Evolutionary conservation across 257 asterid species (phyloP), one percentile per base, ranked within the genome.

Genomic region (Fraxinus cuspidata): DNA sequence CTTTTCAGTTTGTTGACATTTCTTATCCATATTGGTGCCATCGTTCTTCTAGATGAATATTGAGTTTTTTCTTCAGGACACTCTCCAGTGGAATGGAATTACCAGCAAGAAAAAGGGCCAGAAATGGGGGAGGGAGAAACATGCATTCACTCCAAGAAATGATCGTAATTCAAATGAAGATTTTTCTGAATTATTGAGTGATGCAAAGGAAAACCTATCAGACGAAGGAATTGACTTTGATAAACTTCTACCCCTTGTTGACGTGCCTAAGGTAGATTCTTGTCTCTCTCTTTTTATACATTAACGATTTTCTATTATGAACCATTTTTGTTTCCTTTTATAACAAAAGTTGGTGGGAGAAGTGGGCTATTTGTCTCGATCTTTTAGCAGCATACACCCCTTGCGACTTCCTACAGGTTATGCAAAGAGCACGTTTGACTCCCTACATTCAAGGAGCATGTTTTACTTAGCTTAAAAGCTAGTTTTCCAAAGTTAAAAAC

Each of bases 71-170:
- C 60, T 68, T 84, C 89, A 93, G 96, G 94, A 83, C 72, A 85
- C 85, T 73, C 85, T 79, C 83, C 86, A 84, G 70, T 96, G 97
- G 98, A 94, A 90, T 81, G 99, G 99, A 82, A 92, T 91, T 84
- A 90, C 91, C 34, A 92, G 94, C 96, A 96, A 96, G 92, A 92
- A 86, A 84, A 89, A 88, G 84, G 99, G 99, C 65, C 99, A 94
- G 81, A 89, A 89, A 83, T 88, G 99, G 98, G 99, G 99, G 71
- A 86, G 80, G 79, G 97, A 93, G 74, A 87, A 81, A 77, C 74
- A 67, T 83, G 74, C 87, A 69, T 82, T 75, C 82, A 69, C 87
- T 74, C 82, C 87, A 63, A 85, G 86, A 78, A 84, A 81, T 72
- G 87, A 87, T 65, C 31, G 58, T 81, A 80, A 70, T 53, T 58